A percentile compares a stretch with the other conserved stretches of the same genome.
These are phyloP conservation scores for Scheffersomyces segobiensis DNA, from an alignment of 1,139 yeast species.

Conservation along the genomic window DNA sequence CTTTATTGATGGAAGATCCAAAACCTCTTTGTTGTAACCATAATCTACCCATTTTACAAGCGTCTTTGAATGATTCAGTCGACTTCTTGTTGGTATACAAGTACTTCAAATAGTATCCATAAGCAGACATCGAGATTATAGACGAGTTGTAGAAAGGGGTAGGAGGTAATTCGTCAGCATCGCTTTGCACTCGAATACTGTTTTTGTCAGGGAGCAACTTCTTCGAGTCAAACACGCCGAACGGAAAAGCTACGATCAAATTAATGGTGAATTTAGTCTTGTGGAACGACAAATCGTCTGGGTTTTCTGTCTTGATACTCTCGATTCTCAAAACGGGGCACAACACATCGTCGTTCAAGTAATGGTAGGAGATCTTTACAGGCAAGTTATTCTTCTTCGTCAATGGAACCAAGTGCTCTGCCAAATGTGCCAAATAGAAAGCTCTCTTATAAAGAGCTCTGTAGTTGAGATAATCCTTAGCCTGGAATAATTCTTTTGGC, in stretches of 20 bases:
- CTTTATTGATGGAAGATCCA: conserved; percentile 57
- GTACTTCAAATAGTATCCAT: conserved; percentile 69
- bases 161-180: conserved; percentile 55
- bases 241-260: conserved; percentile 71
- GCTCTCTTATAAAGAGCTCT: conserved; percentile 89
- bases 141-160: conserved; percentile 88
- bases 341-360: conserved; percentile 63
- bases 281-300: conserved; percentile 54
- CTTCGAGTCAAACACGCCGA: conserved; percentile 67
- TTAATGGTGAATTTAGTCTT: conserved; percentile 74
- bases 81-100: conserved; percentile 74
- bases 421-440: conserved; percentile 77
- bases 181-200: conserved; percentile 68
- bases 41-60: conserved; percentile 80
- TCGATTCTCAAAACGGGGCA: conserved; percentile 64
- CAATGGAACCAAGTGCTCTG: conserved; percentile 58
- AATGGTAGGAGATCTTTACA: conserved; percentile 56
- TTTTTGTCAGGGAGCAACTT: conserved; percentile 78
- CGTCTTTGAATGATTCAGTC: conserved; percentile 85
- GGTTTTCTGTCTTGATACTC: conserved; percentile 48
- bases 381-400: conserved; percentile 57
- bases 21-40: conserved; percentile 92
- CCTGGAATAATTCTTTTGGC: conserved; percentile 74
- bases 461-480: conserved; percentile 87
- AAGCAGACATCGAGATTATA: conserved; percentile 65